Base-by-base conservation (phyloP, 2,329 filamentous ascomycete genomes). In the Penicillium sp. region DNA sequence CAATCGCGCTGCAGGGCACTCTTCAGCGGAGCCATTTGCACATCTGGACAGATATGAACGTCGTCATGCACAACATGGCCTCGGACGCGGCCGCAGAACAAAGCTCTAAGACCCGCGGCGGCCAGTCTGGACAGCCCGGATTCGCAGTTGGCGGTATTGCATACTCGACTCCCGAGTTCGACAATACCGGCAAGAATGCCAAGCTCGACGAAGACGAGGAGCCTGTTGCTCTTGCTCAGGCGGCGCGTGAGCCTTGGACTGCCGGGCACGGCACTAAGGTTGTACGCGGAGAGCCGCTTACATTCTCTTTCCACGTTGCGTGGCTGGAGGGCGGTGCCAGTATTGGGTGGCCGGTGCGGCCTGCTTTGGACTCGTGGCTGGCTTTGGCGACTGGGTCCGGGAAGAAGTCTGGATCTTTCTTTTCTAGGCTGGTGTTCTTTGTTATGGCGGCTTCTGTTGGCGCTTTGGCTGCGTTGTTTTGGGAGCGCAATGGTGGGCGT, bases 11-110 rank as follows among this genome's bases (percentile, higher is more conserved):
- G 19, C 89, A 93, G 13, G 94, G 94, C 2, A 96, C 91, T 0
- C 82, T 97, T 21, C 93, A 99, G 77, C 81, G 88, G 50, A 91
- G 87, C 73, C 94, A 97, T 75, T 81, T 99, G 67, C 94, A 97
- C 77, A 86, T 99, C 65, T 90, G 89, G 70, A 93, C 92, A 6
- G 87, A 91, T 70, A 83, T 97, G 74, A 97, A 97, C 73, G 87
- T 97, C 60, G 81, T 97, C 55, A 82, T 97, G 65, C 94, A 93
- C 62, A 80, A 71, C 37, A 71, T 77, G 42, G 65, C 66, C 29
- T 76, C 59, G 15, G 67, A 64, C 31, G 66, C 63, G 13, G 68
- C 67, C 27, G 66, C 64, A 12, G 68, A 71, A 46, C 48, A 57
- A n/a, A 84, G 84, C 5, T 86, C 86, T 69, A 83, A 86, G 15